Evolutionary conservation across 371 early-diverging fungal genomes (phyloP).

Genomic region (Mortierella sp.): DNA sequence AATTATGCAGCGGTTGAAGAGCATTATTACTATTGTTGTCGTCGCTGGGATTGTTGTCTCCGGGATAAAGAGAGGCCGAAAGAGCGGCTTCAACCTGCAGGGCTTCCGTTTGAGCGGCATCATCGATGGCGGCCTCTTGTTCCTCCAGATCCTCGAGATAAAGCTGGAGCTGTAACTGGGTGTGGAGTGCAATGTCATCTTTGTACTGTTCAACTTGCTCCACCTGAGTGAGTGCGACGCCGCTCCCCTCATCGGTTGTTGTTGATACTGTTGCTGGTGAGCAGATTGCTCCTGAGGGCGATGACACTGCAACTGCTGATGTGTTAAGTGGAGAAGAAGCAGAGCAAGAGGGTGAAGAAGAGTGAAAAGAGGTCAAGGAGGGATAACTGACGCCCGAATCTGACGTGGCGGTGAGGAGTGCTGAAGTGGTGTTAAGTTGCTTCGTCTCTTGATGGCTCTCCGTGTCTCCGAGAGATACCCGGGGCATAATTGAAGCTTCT

Average conservation of each 20-base stretch:
- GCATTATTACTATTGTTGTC: background rate
- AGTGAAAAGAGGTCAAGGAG: no score
- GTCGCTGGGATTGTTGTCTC: background rate
- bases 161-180: constrained; percentile 40
- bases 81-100: constrained; percentile 14
- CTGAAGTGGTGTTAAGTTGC: no score
- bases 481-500: no score
- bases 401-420: no score
- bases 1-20: background rate
- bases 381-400: no score
- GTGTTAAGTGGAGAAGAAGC: no score
- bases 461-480: no score
- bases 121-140: constrained; percentile 17
- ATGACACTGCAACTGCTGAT: no score
- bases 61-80: constrained; percentile 6
- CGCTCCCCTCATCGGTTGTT: background rate
- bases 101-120: constrained; percentile 5
- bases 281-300: no score
- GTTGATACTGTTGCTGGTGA: background rate
- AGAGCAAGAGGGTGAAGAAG: no score
- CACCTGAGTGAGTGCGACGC: background rate
- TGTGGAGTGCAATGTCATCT: constrained; percentile 27
- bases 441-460: no score
- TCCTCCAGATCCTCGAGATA: constrained; percentile 45
- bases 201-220: constrained; percentile 28